Evolutionary conservation across 805 yeast species (phyloP), one percentile per base, ranked within the genome.

Genomic region (Grigorovia transvaalensis): DNA sequence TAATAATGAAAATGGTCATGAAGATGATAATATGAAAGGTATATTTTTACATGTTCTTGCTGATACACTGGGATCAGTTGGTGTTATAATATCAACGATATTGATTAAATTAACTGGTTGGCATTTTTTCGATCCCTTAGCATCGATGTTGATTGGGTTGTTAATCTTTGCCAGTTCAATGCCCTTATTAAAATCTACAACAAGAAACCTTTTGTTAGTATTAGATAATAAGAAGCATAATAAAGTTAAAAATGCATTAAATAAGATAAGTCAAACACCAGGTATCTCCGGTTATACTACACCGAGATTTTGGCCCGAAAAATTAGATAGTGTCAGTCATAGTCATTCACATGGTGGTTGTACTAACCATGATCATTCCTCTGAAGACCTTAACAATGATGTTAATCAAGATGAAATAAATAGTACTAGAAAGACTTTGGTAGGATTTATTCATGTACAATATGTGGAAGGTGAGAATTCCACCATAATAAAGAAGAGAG

Each of bases 51-150:
- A 93, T 60, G 86, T 93, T 33, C 65, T 93, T 46, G 99, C 99
- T 0, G 99, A 93, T 61, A 90, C 98, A 0, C 71, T 93, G 44
- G 99, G 99, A 0, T 91, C 98, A 0, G 95, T 90, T 0, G 98
- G 98, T 7, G 99, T 95, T 17, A 90, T 93, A n/a, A 67, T 88
- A 1, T 89, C 97, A 0, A 91, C 99, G 0, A 51, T 88, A 5
- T 69, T 93, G 43, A 85, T 91, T 9, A 80, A 82, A 53, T 60
- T 81, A 38, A 83, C 85, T 65, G 69, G 77, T 9, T 79, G 80
- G 17, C 78, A 81, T 51, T 84, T 96, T 1, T 84, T 91, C 63
- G 99, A 93, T 63, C 97, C 99, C 1, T 68, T 93, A 19, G 95
- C 97, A 0, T 90, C 98, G 1, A 74, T 93, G 3, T 74, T 90